phyloP scores from a whole-genome alignment of 139 green algal genomes.

The Edaphochlamys debaryana region DNA sequence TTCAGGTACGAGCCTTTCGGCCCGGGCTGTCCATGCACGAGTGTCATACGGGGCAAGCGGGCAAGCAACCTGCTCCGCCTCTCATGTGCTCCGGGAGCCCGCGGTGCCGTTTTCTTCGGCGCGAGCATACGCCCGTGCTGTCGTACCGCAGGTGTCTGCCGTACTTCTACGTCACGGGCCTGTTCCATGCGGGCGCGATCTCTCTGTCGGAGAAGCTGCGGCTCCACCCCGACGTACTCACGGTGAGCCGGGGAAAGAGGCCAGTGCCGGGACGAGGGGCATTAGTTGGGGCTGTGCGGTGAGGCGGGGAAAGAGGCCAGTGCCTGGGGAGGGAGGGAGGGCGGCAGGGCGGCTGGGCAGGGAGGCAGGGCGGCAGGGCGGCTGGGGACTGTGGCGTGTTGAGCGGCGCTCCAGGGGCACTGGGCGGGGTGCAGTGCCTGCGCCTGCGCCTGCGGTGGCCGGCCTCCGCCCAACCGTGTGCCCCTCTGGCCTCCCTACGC shows the following conservation, averaged over 20 bases:
- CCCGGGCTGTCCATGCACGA: background rate
- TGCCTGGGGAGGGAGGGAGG: background rate
- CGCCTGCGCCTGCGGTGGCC: no score
- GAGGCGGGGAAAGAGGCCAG: background rate
- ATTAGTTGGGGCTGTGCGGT: no score
- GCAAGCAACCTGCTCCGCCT: no score
- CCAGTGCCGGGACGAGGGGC: background rate
- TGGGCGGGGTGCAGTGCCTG: background rate
- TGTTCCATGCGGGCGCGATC: conserved; percentile 16
- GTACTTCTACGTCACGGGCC: conserved; percentile 36
- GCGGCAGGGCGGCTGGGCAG: background rate
- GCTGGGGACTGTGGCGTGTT: no score
- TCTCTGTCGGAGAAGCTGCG: conserved; percentile 7
- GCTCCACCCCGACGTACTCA: conserved; percentile 7
- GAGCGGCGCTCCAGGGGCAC: background rate
- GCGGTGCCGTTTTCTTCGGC: no score
- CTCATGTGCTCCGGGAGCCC: no score
- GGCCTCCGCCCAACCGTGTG: no score
- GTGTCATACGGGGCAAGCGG: no score
- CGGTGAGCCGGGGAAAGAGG: background rate
- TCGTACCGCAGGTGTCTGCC: conserved; percentile 31
- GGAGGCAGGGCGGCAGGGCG: no score
- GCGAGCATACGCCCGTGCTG: no score
- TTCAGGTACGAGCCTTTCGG: conserved; percentile 11
- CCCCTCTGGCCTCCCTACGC: no score